Evolutionary conservation across 345 rosid genomes (phyloP).

Genomic region (Odontarrhena argentea): DNA sequence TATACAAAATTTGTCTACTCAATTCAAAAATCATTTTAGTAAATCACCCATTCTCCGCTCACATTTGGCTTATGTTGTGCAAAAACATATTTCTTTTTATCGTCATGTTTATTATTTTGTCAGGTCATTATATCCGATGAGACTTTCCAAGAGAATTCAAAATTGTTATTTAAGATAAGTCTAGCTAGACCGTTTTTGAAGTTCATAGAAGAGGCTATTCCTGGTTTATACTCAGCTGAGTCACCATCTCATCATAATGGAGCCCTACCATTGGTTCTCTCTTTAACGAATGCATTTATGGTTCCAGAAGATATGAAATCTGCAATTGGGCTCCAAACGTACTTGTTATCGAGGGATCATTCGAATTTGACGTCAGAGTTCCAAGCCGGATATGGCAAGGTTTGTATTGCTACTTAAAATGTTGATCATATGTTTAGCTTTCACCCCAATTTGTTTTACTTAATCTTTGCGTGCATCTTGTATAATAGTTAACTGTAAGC

Average conservation of each 20-base stretch:
- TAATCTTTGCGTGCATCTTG: background rate
- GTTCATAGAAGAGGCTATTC: conserved; percentile 61
- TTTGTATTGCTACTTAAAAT: conserved; percentile 32
- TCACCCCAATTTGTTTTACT: background rate
- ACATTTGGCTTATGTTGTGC: background rate
- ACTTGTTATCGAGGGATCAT: conserved; percentile 75
- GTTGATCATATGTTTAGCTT: background rate
- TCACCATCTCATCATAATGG: conserved; percentile 18
- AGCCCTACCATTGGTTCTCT: background rate
- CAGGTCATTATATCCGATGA: conserved; percentile 78
- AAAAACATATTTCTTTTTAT: background rate
- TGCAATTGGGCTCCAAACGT: conserved; percentile 57
- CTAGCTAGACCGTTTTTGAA: conserved; percentile 65
- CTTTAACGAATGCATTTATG: conserved; percentile 9
- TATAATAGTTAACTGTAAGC: conserved; percentile 54
- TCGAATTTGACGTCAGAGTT: conserved; percentile 69
- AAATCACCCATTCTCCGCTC: conserved; percentile 43
- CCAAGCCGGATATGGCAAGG: conserved; percentile 77
- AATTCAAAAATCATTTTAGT: conserved; percentile 70
- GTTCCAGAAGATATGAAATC: conserved; percentile 64
- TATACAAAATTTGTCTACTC: conserved; percentile 35
- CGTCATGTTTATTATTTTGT: conserved; percentile 16
- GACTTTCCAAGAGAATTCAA: conserved; percentile 56
- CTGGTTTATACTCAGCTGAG: conserved; percentile 62
- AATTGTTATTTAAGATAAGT: conserved; percentile 56